These are phyloP conservation scores for Colletotrichum higginsianum DNA, from an alignment of 2,329 filamentous ascomycete genomes.

Conservation along the genomic window DNA sequence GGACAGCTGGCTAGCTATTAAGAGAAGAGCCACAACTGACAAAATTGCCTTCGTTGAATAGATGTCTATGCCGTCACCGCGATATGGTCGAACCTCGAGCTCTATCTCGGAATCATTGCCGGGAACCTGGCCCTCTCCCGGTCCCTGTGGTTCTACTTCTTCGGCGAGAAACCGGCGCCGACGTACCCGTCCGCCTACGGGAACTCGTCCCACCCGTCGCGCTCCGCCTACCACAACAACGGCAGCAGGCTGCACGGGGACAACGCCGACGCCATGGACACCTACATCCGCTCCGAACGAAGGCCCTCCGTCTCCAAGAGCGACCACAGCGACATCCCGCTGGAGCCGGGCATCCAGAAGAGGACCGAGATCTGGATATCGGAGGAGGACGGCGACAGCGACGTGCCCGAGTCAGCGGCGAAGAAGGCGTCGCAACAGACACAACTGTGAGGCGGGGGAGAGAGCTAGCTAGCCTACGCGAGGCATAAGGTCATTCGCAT, in stretches of 20 bases:
- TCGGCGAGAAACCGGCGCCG: constrained; percentile 29
- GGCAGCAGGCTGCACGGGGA: constrained; percentile 41
- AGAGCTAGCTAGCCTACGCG: too few species aligned
- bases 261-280: constrained; percentile 29
- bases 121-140: constrained; percentile 49
- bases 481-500: neutral
- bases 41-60: constrained; percentile 18
- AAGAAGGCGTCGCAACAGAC: neutral
- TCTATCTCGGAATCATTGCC: constrained; percentile 55
- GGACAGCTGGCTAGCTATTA: too few species aligned
- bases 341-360: constrained; percentile 45
- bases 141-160: constrained; percentile 46
- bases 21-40: neutral
- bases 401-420: neutral
- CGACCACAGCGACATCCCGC: constrained; percentile 44
- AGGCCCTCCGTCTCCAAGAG: constrained; percentile 40
- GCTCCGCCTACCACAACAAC: constrained; percentile 34
- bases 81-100: constrained; percentile 57
- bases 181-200: constrained; percentile 8
- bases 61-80: constrained; percentile 53
- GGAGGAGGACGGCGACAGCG: constrained; percentile 36
- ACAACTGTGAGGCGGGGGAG: neutral
- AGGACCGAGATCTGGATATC: constrained; percentile 44
- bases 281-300: constrained; percentile 34
- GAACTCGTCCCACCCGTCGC: constrained; percentile 27